Evolutionary conservation across 441 rosid species (phyloP), one percentile per base, ranked within the genome.

Genomic region (Adansonia rubrostipa): DNA sequence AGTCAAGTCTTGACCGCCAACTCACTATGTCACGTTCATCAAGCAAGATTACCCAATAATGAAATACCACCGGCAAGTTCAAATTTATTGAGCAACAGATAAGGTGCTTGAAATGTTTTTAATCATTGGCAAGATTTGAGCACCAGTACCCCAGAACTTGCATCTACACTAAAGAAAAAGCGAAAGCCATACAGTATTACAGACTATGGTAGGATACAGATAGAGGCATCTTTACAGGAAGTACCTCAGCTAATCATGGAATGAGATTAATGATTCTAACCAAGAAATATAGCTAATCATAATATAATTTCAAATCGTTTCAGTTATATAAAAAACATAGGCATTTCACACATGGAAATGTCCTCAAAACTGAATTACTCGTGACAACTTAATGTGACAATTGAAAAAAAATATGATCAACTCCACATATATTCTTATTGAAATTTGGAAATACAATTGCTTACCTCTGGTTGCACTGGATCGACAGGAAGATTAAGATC

Each of bases 401-500:
- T 45, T 51, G 14, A 33, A 62, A 63, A 63, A 53, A 56, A 64
- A 22, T 36, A 62, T 28, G 53, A 69, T 53, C 47, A 74, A 42
- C 62, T 61, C 74, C 33, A 53, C 50, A 9, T 10, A 64, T 22
- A 64, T 71, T 70, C 64, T 50, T 50, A 9, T 47, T 75, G 63
- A 78, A 36, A 63, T 47, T 71, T 70, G 61, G 63, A 64, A 61
- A 74, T 60, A 58, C 5, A 51, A 65, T 61, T 73, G 74, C 78
- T 79, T 79, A 81, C 86, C 74, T 54, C 54, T 54, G 84, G 48
- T 76, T 73, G 80, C 8, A 71, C 28, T 1, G 70, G 60, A 81
- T 28, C 74, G 76, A 72, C 82, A 47, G 85, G 82, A 75, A 82
- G 81, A 71, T 84, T 84, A 68, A 84, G 82, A 74, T 84, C 87